Base-by-base conservation (phyloP, 345 rosid genomes). In the Pugionium cornutum region DNA sequence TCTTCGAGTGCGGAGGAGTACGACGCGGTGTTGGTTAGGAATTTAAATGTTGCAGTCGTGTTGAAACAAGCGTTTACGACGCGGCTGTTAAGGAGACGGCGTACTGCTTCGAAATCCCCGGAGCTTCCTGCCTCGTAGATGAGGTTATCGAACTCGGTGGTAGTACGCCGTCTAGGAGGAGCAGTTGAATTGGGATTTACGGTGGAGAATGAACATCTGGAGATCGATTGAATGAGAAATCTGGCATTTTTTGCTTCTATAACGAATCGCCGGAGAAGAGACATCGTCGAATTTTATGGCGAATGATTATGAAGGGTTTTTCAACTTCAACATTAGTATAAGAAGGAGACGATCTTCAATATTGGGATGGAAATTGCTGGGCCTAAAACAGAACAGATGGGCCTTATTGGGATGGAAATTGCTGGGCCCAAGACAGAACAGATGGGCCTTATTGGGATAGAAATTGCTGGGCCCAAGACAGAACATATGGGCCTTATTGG, bases 11-110 rank as follows among this genome's bases (percentile, higher is more conserved):
- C 7, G 30, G 83, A 70, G 63, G 80, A 64, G 36, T 88, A 85
- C 26, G 77, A 39, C 0, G 60, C 79, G 4, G 75, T 75, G 71
- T 73, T 68, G 8, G 82, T 72, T 58, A 91, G 76, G 85, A 88
- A 88, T 29, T 69, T 85, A 84, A 86, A 91, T 9, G 94, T 91
- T 18, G 81, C 79, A 45, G 53, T 28, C 35, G 87, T 85, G 81
- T 83, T 88, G 78, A 76, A 85, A 67, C 82, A 82, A 28, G 76
- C 70, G 68, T 83, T 83, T 2, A 70, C 68, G 26, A 75, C 37
- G 64, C 91, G 87, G 76, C 72, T 86, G 74, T 84, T 83, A 65
- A 86, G 86, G 18, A 85, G 85, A 70, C 77, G 53, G 25, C 72
- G 81, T 31, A 88, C 81, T 2, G 80, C 42, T 57, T 77, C 82